Percentiles rank a stretch among this genome's conserved stretches.
phyloP scores from a whole-genome alignment of 495 filamentous ascomycete species.

The Hypoxylon lenormandii region DNA sequence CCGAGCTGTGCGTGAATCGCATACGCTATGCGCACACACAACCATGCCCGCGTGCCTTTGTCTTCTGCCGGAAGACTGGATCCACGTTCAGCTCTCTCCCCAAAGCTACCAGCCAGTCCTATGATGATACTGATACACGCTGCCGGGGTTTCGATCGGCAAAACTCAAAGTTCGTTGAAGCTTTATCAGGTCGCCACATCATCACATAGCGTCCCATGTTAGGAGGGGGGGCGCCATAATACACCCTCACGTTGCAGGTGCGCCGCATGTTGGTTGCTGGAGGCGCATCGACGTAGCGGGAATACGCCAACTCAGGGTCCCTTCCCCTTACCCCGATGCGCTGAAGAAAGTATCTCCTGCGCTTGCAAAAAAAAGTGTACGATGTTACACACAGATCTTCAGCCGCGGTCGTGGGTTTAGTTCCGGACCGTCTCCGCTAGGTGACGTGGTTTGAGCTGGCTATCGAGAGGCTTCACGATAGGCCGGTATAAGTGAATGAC shows the following conservation, averaged over 20 bases:
- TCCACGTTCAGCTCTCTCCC: slow-evolving; percentile 29
- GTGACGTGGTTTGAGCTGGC: slow-evolving; percentile 36
- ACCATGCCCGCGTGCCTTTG: slow-evolving; percentile 41
- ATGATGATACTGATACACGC: slow-evolving; percentile 1
- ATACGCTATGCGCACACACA: slow-evolving; percentile 1
- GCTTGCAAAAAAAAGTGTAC: background rate
- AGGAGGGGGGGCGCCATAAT: slow-evolving; percentile 8
- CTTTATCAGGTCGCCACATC: slow-evolving; percentile 19
- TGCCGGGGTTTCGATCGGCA: slow-evolving; percentile 31
- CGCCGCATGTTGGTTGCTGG: slow-evolving; percentile 17
- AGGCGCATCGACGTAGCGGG: slow-evolving; percentile 19
- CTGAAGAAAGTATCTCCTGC: slow-evolving; percentile 3
- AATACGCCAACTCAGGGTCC: slow-evolving; percentile 8
- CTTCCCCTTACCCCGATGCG: slow-evolving; percentile 17
- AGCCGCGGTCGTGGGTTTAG: slow-evolving; percentile 8
- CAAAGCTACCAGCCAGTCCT: slow-evolving; percentile 2
- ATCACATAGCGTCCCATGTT: slow-evolving; percentile 28
- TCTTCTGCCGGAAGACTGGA: slow-evolving; percentile 31
- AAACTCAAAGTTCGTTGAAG: slow-evolving; percentile 1
- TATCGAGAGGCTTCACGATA: slow-evolving; percentile 42
- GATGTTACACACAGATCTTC: slow-evolving; percentile 33
- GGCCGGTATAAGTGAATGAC: slow-evolving; percentile 27
- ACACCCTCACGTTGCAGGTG: slow-evolving; percentile 19
- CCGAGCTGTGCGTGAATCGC: slow-evolving; percentile 31
- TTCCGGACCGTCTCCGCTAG: slow-evolving; percentile 40